Evolutionary conservation across 2,329 filamentous ascomycete genomes (phyloP), one percentile per base, ranked within the genome.

Genomic region (Phialemonium atrogriseum): DNA sequence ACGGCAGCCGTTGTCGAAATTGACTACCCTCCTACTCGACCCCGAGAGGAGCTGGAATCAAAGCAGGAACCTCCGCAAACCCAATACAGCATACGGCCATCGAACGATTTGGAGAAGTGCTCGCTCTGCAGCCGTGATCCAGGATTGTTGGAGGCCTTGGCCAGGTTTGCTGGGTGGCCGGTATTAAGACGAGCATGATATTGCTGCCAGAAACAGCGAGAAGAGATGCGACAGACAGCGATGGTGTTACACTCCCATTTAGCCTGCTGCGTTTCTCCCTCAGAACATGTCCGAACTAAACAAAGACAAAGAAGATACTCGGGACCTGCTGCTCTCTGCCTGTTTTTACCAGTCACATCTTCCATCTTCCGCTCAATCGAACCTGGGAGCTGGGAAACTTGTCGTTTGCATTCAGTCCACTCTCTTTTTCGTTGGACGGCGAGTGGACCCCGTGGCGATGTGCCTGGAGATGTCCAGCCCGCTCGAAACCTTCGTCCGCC

Each of bases 201-300:
- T 27, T 17, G 25, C n/a, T n/a, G n/a, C 15, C n/a, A n/a, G 5
- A n/a, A 12, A n/a, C 15, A 27, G 25, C 15, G 13, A 27, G 25
- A 27, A 15, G 17, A 21, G 27, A 18, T 18, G 17, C 16, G 21
- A 20, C 27, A 28, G 27, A 28, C 14, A 9, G 27, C 12, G 11
- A 27, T 18, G 25, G 27, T 28, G 27, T 28, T 28, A 28, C 27
- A 28, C 27, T 28, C 14, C 10, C 16, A 28, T 27, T 28, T 28
- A 28, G 27, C 27, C 27, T 28, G 27, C 27, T 28, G 27, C n/a
- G 17, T 19, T n/a, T 18, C 15, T 27, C 25, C 25, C 25, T 27
- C 25, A 17, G 9, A 21, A 13, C 27, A 21, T 14, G 10, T 18
- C 18, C 17, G 17, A 14, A 17, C 16, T 8, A 12, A 28, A 14